Evolutionary conservation across 306 rosid genomes (phyloP).

Genomic region (Spatholobus suberectus): DNA sequence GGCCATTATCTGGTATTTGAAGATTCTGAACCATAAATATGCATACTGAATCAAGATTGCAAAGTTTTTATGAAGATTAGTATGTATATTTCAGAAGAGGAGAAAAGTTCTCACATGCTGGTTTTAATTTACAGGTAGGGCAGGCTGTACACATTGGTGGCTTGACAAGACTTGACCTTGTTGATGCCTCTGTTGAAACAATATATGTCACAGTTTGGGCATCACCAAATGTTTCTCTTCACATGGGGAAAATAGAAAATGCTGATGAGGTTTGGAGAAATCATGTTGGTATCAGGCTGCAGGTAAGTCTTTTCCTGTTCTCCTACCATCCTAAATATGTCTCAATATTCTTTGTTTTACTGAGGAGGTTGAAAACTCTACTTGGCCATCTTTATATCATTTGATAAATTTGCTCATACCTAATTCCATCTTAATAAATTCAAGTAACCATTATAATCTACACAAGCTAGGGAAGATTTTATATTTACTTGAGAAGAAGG

Average conservation of each 20-base stretch:
- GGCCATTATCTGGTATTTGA: neutral
- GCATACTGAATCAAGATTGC: neutral
- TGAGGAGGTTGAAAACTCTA: neutral
- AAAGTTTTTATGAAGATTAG: neutral
- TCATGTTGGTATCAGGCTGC: constrained; percentile 82
- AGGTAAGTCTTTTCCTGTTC: constrained; percentile 56
- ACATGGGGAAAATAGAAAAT: constrained; percentile 89
- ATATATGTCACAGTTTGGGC: constrained; percentile 89
- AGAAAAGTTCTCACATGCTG: constrained; percentile 31
- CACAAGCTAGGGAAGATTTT: neutral
- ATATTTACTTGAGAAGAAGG: neutral
- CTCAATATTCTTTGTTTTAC: constrained; percentile 23
- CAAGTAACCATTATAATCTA: constrained; percentile 17
- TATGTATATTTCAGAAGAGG: neutral
- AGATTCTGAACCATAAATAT: constrained; percentile 9
- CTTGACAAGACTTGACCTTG: constrained; percentile 79
- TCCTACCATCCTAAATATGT: neutral
- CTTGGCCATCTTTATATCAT: constrained; percentile 8
- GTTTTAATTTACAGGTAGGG: constrained; percentile 69
- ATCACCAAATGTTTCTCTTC: constrained; percentile 83
- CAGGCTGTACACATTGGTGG: constrained; percentile 84
- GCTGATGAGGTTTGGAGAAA: constrained; percentile 88
- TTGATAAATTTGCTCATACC: constrained; percentile 8
- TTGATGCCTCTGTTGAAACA: constrained; percentile 77
- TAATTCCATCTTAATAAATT: neutral